Evolutionary conservation across 2,329 filamentous ascomycete genomes (phyloP).

Genomic region (Phoma herbarum): DNA sequence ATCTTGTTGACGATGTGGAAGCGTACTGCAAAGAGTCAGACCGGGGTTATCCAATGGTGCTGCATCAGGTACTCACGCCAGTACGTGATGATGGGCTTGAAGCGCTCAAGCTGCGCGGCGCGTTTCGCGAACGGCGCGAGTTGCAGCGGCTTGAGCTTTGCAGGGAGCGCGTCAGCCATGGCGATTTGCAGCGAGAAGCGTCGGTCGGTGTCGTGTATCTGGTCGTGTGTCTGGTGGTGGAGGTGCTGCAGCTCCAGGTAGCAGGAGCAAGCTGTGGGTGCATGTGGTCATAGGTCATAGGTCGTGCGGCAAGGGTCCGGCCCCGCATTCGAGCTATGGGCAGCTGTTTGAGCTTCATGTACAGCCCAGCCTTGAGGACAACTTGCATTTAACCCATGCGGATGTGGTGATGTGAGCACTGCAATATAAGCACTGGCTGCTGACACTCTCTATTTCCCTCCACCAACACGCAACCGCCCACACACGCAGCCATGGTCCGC

Average conservation of each 20-base stretch:
- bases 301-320: constrained; percentile 11
- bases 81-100: constrained; percentile 89
- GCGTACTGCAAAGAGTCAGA: constrained; percentile 39
- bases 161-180: constrained; percentile 78
- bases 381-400: constrained; percentile 27
- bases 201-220: constrained; percentile 2
- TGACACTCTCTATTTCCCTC: constrained; percentile 15
- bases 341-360: constrained; percentile 24
- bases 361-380: constrained; percentile 33
- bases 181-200: background rate
- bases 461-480: constrained; percentile 2
- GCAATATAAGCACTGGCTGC: constrained; percentile 26
- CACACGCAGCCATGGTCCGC: constrained; percentile 45
- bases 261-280: no score
- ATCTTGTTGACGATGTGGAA: constrained; percentile 89
- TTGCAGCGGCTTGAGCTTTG: constrained; percentile 79
- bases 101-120: constrained; percentile 81
- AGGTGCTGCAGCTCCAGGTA: background rate
- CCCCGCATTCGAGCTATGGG: constrained; percentile 32
- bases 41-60: background rate
- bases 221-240: background rate
- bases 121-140: constrained; percentile 84
- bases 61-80: constrained; percentile 75
- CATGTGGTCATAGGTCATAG: constrained; percentile 24
- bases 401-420: constrained; percentile 30